Percentiles rank a stretch among this genome's conserved stretches.
Conservation (phyloP, 2,329 filamentous ascomycete species). For the Xylariaceae sp. region DNA sequence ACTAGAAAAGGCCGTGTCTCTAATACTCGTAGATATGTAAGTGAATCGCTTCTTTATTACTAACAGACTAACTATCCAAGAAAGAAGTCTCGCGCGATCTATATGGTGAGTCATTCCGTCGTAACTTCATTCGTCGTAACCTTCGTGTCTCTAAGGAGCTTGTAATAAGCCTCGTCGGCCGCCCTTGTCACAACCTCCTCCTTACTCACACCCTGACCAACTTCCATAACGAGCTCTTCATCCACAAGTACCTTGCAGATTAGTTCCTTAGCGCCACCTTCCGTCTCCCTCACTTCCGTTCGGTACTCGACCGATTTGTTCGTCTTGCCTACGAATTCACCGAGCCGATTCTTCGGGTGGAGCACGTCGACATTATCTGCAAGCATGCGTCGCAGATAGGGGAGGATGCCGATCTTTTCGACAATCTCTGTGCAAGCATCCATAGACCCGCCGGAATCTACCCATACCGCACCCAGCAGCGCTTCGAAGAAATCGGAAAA, state of each 20-base stretch:
- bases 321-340: constrained; percentile 52
- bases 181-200: constrained; percentile 60
- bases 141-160: constrained; percentile 18
- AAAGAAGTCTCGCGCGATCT: not conserved
- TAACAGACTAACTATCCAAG: not conserved
- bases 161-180: constrained; percentile 52
- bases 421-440: constrained; percentile 62
- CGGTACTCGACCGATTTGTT: constrained; percentile 57
- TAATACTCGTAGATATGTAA: not conserved
- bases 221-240: constrained; percentile 47
- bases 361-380: constrained; percentile 57
- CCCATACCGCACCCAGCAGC: constrained; percentile 78
- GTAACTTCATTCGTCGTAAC: constrained; percentile 1
- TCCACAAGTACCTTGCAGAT: constrained; percentile 55
- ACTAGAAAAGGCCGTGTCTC: no score
- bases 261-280: constrained; percentile 22
- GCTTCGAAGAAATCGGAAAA: constrained; percentile 84
- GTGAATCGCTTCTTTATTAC: not conserved
- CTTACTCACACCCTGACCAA: constrained; percentile 48
- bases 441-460: constrained; percentile 70
- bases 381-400: constrained; percentile 64
- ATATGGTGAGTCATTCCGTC: constrained; percentile 1
- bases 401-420: constrained; percentile 65
- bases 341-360: constrained; percentile 71
- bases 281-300: constrained; percentile 34